Conservation (phyloP, 2,329 filamentous ascomycete genomes). For the Alternaria incomplexa region DNA sequence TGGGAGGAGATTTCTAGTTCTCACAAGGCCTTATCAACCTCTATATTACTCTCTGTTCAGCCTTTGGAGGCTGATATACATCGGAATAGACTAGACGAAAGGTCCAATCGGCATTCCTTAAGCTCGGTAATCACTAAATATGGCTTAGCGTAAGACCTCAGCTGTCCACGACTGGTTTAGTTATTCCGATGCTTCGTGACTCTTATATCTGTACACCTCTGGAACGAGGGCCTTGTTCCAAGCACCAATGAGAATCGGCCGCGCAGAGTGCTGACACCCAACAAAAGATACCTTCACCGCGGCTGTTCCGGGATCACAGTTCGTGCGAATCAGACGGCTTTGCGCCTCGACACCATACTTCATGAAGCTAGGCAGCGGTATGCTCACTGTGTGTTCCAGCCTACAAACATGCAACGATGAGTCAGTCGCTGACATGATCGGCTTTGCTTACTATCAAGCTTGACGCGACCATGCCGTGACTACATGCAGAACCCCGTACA, state of each 20-base stretch:
- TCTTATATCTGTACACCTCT: background rate
- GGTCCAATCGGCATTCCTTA: conserved; percentile 11
- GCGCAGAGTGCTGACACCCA: background rate
- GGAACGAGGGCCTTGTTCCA: background rate
- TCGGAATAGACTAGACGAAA: conserved; percentile 1
- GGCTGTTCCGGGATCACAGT: background rate
- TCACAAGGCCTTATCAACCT: background rate
- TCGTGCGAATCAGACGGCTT: background rate
- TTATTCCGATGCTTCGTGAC: conserved; percentile 4
- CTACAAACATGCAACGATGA: background rate
- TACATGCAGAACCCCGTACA: background rate
- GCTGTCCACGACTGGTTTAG: background rate
- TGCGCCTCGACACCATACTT: background rate
- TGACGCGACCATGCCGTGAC: background rate
- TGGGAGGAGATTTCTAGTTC: background rate
- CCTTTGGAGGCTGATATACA: background rate
- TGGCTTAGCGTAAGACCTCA: background rate
- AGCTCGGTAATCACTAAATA: conserved; percentile 6
- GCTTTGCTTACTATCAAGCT: background rate
- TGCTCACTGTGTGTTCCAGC: background rate
- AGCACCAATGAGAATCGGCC: background rate
- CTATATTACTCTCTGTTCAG: background rate
- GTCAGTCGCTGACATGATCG: background rate
- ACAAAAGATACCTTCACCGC: background rate
- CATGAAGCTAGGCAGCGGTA: background rate